Percentiles rank a stretch among this genome's conserved stretches.
phyloP scores from a whole-genome alignment of 768 basidiomycete genomes.

The Asterophora lycoperdoides region DNA sequence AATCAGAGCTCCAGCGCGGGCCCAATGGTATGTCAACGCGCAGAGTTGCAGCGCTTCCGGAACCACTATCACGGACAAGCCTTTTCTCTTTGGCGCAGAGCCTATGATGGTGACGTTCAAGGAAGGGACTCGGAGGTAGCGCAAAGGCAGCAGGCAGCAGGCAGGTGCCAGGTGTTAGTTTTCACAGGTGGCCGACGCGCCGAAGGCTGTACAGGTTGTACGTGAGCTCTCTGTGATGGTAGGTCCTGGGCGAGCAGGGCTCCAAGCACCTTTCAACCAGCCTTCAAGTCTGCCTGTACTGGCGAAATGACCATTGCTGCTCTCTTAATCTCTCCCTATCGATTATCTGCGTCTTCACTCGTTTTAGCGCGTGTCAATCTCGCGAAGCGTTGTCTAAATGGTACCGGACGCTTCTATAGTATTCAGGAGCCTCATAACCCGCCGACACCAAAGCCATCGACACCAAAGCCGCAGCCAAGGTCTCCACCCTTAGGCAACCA shows the following conservation, averaged over 20 bases:
- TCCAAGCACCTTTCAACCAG: not conserved
- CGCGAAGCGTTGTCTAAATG: not conserved
- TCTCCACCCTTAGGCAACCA: slow-evolving; percentile 10
- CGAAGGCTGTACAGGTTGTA: no score
- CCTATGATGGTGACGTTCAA: no score
- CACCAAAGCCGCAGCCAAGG: not conserved
- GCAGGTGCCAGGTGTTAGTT: no score
- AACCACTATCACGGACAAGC: no score
- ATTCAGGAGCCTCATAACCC: slow-evolving; percentile 11
- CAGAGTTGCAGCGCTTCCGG: no score
- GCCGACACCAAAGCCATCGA: not conserved
- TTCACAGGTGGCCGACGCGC: no score
- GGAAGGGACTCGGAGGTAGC: no score
- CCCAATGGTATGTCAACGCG: no score
- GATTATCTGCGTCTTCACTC: not conserved
- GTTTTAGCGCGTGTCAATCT: not conserved
- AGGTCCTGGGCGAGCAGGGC: not conserved
- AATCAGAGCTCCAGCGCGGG: no score
- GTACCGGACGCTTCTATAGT: slow-evolving; percentile 18
- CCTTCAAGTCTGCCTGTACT: not conserved
- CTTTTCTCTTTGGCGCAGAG: no score
- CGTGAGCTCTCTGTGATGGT: no score
- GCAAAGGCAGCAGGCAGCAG: no score
- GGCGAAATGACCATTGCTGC: slow-evolving; percentile 7
- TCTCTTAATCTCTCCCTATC: slow-evolving; percentile 2